These are phyloP conservation scores for Rhizopogon vulgaris DNA, from an alignment of 768 basidiomycete genomes.

Conservation along the genomic window DNA sequence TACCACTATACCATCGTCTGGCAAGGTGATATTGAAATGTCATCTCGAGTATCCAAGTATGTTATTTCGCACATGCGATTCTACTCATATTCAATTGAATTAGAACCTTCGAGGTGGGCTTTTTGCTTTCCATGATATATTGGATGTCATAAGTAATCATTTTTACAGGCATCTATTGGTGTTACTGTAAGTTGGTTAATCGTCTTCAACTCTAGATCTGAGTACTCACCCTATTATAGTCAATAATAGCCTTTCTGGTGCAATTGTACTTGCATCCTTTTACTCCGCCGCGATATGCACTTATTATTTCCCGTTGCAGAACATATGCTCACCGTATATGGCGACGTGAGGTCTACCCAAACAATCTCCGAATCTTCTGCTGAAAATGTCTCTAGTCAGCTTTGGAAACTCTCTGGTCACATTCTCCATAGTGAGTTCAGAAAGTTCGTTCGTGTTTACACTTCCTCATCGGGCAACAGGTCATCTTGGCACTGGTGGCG, in stretches of 20 bases:
- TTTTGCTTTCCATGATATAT: neutral
- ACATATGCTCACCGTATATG: constrained; percentile 33
- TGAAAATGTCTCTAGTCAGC: neutral
- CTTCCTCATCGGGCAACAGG: constrained; percentile 7
- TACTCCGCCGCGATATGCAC: neutral
- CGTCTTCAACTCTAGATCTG: neutral
- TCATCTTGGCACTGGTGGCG: constrained; percentile 23
- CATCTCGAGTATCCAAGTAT: constrained; percentile 21
- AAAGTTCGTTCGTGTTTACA: neutral
- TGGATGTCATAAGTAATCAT: neutral
- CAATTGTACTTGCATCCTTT: constrained; percentile 22
- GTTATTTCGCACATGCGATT: neutral
- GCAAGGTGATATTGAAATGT: constrained; percentile 19
- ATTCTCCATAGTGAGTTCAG: constrained; percentile 23
- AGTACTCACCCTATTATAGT: constrained; percentile 12
- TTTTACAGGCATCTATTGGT: constrained; percentile 28
- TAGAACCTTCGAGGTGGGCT: constrained; percentile 2
- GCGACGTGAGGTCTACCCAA: constrained; percentile 21
- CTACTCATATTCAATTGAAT: neutral
- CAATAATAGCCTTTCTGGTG: constrained; percentile 28
- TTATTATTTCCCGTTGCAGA: constrained; percentile 8
- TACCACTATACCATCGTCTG: constrained; percentile 27
- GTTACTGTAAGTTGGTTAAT: constrained; percentile 18
- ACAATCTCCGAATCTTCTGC: neutral
- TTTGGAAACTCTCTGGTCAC: constrained; percentile 17